These are phyloP conservation scores for Phycomyces nitens DNA, from an alignment of 192 early-diverging fungal species.

Conservation along the genomic window DNA sequence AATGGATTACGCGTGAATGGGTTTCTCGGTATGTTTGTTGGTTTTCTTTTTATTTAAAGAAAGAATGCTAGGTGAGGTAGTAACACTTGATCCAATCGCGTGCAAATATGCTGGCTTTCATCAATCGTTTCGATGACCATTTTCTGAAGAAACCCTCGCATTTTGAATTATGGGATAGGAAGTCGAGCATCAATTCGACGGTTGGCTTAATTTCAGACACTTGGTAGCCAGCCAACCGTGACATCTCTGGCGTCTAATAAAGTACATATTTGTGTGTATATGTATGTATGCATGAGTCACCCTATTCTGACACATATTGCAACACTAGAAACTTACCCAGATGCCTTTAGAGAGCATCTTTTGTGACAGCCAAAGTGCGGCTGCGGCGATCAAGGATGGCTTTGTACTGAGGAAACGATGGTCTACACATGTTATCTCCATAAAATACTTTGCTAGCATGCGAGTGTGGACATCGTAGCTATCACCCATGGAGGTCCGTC, in stretches of 20 bases:
- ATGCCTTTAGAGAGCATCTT: slow-evolving; percentile 67
- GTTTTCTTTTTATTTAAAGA: background rate
- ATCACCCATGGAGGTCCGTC: slow-evolving; percentile 86
- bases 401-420: slow-evolving; percentile 67
- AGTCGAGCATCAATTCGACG: slow-evolving; percentile 70
- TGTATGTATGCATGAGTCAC: no score
- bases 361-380: slow-evolving; percentile 76
- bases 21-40: no score
- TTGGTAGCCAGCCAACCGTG: slow-evolving; percentile 79
- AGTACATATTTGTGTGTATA: background rate
- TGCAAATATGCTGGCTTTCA: slow-evolving; percentile 80
- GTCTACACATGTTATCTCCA: slow-evolving; percentile 92
- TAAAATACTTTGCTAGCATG: slow-evolving; percentile 91
- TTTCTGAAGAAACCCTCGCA: slow-evolving; percentile 79
- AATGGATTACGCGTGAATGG: no score
- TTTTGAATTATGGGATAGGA: slow-evolving; percentile 48
- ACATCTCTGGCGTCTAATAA: slow-evolving; percentile 57
- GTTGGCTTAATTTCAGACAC: slow-evolving; percentile 61
- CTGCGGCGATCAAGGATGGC: slow-evolving; percentile 76
- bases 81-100: slow-evolving; percentile 68
- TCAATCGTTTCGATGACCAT: slow-evolving; percentile 74
- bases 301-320: no score
- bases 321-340: slow-evolving; percentile 58
- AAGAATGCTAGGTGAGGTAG: slow-evolving; percentile 12
- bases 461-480: slow-evolving; percentile 87